Conservation (phyloP, 1,284 basidiomycete genomes). For the Rhodotorula sp. region DNA sequence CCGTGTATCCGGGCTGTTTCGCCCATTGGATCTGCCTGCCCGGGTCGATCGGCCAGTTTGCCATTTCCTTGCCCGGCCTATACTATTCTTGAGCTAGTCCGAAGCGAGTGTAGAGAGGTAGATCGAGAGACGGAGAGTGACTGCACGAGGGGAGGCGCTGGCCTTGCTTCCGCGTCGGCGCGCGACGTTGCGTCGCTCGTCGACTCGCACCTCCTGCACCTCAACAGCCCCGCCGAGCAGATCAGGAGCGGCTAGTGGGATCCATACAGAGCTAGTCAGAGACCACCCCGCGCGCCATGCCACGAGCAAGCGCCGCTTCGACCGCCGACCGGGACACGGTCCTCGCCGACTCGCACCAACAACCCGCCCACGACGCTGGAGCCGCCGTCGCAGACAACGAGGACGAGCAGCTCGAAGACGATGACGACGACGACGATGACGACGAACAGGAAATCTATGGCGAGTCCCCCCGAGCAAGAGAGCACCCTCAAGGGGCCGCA, state of each 20-base stretch:
- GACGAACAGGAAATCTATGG: conserved; percentile 41
- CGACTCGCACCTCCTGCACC: too few species aligned
- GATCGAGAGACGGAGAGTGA: neutral
- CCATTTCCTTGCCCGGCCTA: neutral
- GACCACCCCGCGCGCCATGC: neutral
- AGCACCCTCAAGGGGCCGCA: neutral
- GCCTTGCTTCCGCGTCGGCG: too few species aligned
- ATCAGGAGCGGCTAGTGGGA: too few species aligned
- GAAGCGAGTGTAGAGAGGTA: neutral
- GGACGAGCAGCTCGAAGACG: conserved; percentile 39
- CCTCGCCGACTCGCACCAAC: neutral
- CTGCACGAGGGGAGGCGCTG: too few species aligned
- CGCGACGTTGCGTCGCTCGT: too few species aligned
- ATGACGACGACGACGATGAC: conserved; percentile 40
- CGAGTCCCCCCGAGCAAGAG: conserved; percentile 6
- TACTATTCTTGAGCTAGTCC: neutral
- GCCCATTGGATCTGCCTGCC: conserved; percentile 11
- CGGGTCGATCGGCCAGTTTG: conserved; percentile 10
- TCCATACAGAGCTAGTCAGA: neutral
- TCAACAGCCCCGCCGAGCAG: too few species aligned
- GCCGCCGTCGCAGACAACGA: conserved; percentile 26
- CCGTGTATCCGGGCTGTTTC: neutral
- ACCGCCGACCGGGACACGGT: neutral
- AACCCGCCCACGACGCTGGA: neutral
- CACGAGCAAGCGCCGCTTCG: neutral